Evolutionary conservation across 148 eudicot species (phyloP).

Genomic region (Amaranthus cruentus): DNA sequence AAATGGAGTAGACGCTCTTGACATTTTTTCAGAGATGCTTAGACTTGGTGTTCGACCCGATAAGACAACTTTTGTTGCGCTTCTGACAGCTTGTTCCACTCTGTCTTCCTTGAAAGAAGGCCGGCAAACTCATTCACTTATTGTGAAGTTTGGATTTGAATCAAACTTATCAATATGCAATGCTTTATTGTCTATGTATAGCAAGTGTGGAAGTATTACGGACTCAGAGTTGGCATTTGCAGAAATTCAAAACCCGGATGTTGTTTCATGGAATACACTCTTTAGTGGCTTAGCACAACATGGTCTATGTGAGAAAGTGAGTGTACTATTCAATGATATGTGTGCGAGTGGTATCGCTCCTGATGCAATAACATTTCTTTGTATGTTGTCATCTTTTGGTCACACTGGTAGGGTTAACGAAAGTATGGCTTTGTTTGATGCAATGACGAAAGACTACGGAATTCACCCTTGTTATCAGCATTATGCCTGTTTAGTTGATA

Average conservation of each 20-base stretch:
- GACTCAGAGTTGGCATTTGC: slow-evolving; percentile 34
- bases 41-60: slow-evolving; percentile 30
- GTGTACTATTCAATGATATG: slow-evolving; percentile 29
- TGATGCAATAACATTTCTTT: slow-evolving; percentile 40
- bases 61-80: slow-evolving; percentile 32
- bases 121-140: slow-evolving; percentile 26
- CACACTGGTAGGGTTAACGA: slow-evolving; percentile 38
- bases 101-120: slow-evolving; percentile 35
- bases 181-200: slow-evolving; percentile 39
- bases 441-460: slow-evolving; percentile 31
- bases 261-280: slow-evolving; percentile 48
- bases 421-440: slow-evolving; percentile 33
- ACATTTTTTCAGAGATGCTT: slow-evolving; percentile 28
- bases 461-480: slow-evolving; percentile 32
- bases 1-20: slow-evolving; percentile 31
- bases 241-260: slow-evolving; percentile 30
- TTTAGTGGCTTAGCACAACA: slow-evolving; percentile 40
- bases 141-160: slow-evolving; percentile 26
- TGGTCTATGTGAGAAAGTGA: slow-evolving; percentile 35
- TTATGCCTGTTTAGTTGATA: slow-evolving; percentile 47
- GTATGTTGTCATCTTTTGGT: slow-evolving; percentile 32
- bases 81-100: slow-evolving; percentile 36
- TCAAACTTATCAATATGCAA: slow-evolving; percentile 29
- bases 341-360: slow-evolving; percentile 25
- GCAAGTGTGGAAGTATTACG: slow-evolving; percentile 37